phyloP scores from a whole-genome alignment of 176 grass and related monocot genomes.

The Juncus effusus region DNA sequence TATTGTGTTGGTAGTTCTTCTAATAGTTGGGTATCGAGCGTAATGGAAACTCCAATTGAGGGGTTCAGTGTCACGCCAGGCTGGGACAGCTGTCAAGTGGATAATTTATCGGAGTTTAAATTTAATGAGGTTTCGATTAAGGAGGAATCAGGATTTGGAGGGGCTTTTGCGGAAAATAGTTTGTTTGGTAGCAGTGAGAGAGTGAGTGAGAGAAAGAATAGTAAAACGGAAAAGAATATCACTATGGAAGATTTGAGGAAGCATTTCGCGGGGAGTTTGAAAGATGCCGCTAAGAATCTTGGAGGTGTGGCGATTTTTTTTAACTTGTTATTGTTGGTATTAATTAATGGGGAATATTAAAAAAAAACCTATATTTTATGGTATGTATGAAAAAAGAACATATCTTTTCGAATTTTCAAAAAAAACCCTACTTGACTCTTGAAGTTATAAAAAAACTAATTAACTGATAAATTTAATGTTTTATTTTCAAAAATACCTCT shows the following conservation, averaged over 20 bases:
- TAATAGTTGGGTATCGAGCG: constrained; percentile 44
- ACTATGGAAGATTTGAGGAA: constrained; percentile 76
- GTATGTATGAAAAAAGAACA: no score
- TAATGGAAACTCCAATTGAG: constrained; percentile 51
- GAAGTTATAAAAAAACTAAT: no score
- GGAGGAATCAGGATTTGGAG: constrained; percentile 22
- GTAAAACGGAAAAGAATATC: constrained; percentile 74
- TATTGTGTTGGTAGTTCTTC: not conserved
- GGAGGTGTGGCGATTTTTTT: constrained; percentile 56
- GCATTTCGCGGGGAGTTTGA: constrained; percentile 94
- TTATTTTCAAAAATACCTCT: no score
- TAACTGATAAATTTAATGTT: no score
- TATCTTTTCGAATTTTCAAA: no score
- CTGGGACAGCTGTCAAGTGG: constrained; percentile 35
- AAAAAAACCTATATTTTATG: no score
- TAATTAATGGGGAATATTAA: not conserved
- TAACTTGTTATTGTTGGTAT: not conserved
- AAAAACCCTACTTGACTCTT: no score
- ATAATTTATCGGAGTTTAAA: constrained; percentile 43
- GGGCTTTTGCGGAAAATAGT: constrained; percentile 29
- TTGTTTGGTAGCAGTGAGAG: constrained; percentile 19
- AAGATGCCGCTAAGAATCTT: constrained; percentile 94
- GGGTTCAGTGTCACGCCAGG: constrained; percentile 60
- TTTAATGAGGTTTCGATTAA: constrained; percentile 38
- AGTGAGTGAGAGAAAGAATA: constrained; percentile 54